A percentile compares a stretch with the other conserved stretches of the same genome.
Evolutionary conservation across 176 grass and related monocot species (phyloP).

Genomic region (Tillandsia fasciculata): DNA sequence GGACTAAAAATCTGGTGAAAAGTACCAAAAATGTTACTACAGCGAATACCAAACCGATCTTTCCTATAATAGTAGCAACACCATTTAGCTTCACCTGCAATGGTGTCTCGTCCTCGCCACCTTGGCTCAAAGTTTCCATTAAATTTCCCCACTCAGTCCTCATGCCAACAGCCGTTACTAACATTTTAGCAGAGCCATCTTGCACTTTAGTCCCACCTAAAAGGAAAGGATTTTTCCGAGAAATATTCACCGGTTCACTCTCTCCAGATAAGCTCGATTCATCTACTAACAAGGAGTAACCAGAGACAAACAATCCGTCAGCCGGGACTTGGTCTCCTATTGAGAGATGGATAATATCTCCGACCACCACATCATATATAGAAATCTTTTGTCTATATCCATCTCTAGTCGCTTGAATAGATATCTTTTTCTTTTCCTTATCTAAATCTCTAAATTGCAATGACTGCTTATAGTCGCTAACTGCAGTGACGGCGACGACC

Average conservation of each 20-base stretch:
- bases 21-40: conserved; percentile 72
- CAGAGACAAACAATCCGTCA: conserved; percentile 68
- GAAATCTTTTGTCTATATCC: conserved; percentile 81
- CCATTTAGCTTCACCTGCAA: conserved; percentile 97
- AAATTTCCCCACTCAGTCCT: conserved; percentile 95
- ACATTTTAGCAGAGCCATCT: conserved; percentile 75
- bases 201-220: conserved; percentile 97
- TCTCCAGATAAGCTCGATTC: conserved; percentile 86
- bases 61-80: conserved; percentile 94
- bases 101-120: conserved; percentile 89
- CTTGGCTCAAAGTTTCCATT: conserved; percentile 86
- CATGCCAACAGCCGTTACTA: conserved; percentile 89
- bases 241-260: conserved; percentile 72
- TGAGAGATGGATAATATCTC: conserved; percentile 75
- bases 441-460: conserved; percentile 91
- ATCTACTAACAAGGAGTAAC: conserved; percentile 70
- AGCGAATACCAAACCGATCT: conserved; percentile 81
- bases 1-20: conserved; percentile 45
- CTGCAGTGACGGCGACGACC: conserved; percentile 70
- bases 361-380: conserved; percentile 86
- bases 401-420: conserved; percentile 74
- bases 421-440: conserved; percentile 97
- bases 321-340: conserved; percentile 89
- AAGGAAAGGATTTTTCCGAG: conserved; percentile 47
- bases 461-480: conserved; percentile 93